Percentiles rank a stretch among this genome's conserved stretches.
Conservation (phyloP, 2,329 filamentous ascomycete species). For the Claviceps sp. region DNA sequence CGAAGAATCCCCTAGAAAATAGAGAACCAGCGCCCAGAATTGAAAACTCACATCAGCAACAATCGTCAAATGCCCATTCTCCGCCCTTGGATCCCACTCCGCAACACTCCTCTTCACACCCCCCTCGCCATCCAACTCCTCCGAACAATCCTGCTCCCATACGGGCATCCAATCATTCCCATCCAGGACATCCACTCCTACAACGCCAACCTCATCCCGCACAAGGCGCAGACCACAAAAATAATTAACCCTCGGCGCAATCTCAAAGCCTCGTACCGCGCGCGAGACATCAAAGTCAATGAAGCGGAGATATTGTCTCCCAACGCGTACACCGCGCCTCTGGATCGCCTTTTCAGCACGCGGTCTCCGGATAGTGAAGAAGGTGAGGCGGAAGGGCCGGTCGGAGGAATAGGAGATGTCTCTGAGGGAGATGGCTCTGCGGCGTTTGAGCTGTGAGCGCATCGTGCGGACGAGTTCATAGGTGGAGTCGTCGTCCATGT, state of each 20-base stretch:
- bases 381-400: slow-evolving; percentile 4
- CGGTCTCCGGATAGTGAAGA: slow-evolving; percentile 4
- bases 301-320: slow-evolving; percentile 5
- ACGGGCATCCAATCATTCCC: slow-evolving; percentile 3
- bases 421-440: neutral
- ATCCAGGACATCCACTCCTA: slow-evolving; percentile 6
- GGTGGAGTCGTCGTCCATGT: neutral
- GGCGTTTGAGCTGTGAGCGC: slow-evolving; percentile 2
- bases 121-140: neutral
- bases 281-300: slow-evolving; percentile 4
- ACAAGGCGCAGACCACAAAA: slow-evolving; percentile 4
- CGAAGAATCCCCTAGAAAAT: no score
- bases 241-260: neutral
- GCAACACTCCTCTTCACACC: neutral
- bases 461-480: neutral
- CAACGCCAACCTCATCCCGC: slow-evolving; percentile 3
- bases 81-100: neutral
- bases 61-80: slow-evolving; percentile 2
- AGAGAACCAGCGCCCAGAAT: no score
- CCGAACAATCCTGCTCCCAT: slow-evolving; percentile 5
- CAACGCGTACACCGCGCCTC: neutral
- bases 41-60: no score
- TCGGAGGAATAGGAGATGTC: neutral
- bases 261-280: neutral
- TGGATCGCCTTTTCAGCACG: slow-evolving; percentile 1